phyloP scores from a whole-genome alignment of 208 protist species.

The Phytomonas sp. region DNA sequence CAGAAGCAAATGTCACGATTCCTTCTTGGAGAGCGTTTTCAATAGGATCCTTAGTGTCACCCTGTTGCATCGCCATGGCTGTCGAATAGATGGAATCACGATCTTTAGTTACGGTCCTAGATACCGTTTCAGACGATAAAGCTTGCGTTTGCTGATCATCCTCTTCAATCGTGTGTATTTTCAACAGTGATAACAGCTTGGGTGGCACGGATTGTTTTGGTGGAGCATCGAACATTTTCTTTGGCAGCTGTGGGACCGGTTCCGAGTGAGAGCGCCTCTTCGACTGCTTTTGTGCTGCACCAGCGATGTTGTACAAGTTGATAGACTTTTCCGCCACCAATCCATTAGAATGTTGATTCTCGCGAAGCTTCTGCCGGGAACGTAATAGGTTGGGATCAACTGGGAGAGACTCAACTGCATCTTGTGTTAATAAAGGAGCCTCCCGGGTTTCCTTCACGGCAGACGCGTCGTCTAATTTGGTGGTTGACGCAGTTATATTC shows the following conservation, averaged over 20 bases:
- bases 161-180: conserved; percentile 66
- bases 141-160: conserved; percentile 6
- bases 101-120: neutral
- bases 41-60: too few relatives aligned
- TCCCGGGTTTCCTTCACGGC: conserved; percentile 7
- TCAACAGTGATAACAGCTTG: conserved; percentile 32
- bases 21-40: too few relatives aligned
- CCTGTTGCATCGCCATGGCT: neutral
- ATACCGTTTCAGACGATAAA: conserved; percentile 11
- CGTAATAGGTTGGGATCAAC: conserved; percentile 30
- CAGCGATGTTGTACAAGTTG: conserved; percentile 22
- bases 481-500: conserved; percentile 5
- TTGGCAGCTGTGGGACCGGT: conserved; percentile 27
- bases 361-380: conserved; percentile 15
- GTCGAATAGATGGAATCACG: neutral
- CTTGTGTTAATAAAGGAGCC: conserved; percentile 47
- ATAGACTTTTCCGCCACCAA: conserved; percentile 16
- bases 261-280: conserved; percentile 36
- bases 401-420: conserved; percentile 44
- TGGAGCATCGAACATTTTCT: conserved; percentile 22
- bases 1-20: too few relatives aligned
- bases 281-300: conserved; percentile 4
- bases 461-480: neutral
- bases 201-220: conserved; percentile 20
- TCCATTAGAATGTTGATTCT: conserved; percentile 7